Base-by-base conservation (phyloP, 441 rosid genomes). In the Gossypium lobatum region DNA sequence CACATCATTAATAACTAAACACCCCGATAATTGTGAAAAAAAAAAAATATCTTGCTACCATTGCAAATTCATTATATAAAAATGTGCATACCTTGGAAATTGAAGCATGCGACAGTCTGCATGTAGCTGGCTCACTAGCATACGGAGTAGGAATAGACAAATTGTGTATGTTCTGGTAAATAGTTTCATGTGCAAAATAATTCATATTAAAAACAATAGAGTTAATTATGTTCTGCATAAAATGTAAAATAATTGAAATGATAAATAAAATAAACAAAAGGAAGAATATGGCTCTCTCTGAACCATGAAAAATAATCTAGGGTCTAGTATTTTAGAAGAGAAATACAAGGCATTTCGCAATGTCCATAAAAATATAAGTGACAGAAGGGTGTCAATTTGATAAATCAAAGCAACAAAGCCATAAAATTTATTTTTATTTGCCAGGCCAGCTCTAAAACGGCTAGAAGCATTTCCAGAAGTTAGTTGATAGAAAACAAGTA, bases 81-180 rank as follows among this genome's bases (percentile, higher is more conserved):
- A 26, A 37, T 9, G 58, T n/a, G 13, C 73, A 69, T 83, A 92
- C 98, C 98, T 89, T 88, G 81, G 75, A 79, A 68, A 85, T 81
- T 39, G 94, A 85, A 75, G 97, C 89, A 79, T 85, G 85, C 31
- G 73, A 68, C 80, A 93, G 86, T 67, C 69, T 77, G 64, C 76
- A 77, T 18, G 81, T 69, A 39, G 83, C 80, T 57, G 80, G 86
- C 75, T 76, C 76, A 74, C 84, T 83, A 74, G 50, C 78, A 72
- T 64, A 21, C 11, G 85, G 66, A n/a, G 42, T 39, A 67, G 95
- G 87, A 78, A 89, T 74, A 77, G 76, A 76, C 78, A 88, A 81
- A 46, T 88, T 81, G 77, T 88, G 94, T 79, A 91, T 81, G 77
- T 92, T 92, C 97, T 92, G 95, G 74, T 74, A 81, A 78, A 78